Evolutionary conservation across 257 asterid genomes (phyloP), one percentile per base, ranked within the genome.

Genomic region (Solanum etuberosum): DNA sequence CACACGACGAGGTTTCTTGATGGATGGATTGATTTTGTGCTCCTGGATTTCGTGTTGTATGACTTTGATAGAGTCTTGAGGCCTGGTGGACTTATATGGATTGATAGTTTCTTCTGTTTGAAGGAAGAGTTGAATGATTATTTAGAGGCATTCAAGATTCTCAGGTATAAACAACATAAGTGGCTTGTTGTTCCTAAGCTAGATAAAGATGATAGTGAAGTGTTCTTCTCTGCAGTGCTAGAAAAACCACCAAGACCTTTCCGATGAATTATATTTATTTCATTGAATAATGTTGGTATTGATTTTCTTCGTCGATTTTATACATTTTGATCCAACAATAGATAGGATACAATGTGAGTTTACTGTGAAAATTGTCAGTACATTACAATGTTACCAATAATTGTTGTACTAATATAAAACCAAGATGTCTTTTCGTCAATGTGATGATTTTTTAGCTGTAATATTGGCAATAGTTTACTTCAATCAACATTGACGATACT

Each of bases 61-160:
- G 96, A 95, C 35, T 94, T 95, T 93, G 96, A 95, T 84, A 86
- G 96, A 72, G 96, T 93, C 23, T 68, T 95, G 92, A 93, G 95
- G 92, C 97, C 98, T 0, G 98, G 96, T 16, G 98, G 94, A 57
- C 32, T 94, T 68, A 35, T 94, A 73, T 92, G 98, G 96, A 91
- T 94, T 10, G 95, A 93, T 15, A 93, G 96, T 68, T 95, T 93
- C 86, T 95, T 93, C 67, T 93, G 95, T 85, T 40, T 92, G 91
- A 91, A 91, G 67, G 92, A 92, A 65, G 96, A 94, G 68, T 87
- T 92, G 92, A 35, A 89, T 68, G 93, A 93, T 59, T 93, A 92
- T 85, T 84, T 93, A 90, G 86, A 88, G 20, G 91, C 90, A 85
- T 93, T 94, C 87, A 88, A 82, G 91, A 90, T 87, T 92, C 67